A percentile compares a stretch with the other conserved stretches of the same genome.
phyloP scores from a whole-genome alignment of 2,329 filamentous ascomycete genomes.

The Aspergillus fumigatus region DNA sequence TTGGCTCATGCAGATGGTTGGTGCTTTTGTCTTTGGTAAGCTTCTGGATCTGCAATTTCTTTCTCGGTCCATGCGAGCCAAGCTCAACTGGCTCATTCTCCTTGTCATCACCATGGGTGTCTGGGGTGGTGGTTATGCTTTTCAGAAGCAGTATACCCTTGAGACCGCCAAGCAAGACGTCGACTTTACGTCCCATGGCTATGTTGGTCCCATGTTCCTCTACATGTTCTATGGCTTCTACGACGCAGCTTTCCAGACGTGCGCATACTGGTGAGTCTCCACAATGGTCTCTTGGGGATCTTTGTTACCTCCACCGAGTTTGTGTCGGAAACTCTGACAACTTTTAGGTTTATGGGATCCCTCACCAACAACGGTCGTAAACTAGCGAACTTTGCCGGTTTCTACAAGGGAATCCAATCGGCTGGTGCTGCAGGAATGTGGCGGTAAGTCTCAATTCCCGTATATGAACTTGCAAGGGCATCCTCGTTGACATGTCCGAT shows the following conservation, averaged over 20 bases:
- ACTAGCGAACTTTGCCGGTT: conserved; percentile 85
- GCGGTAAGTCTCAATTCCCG: conserved; percentile 29
- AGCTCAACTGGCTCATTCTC: conserved; percentile 57
- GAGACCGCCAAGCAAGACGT: conserved; percentile 29
- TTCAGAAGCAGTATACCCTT: conserved; percentile 60
- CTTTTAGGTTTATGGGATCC: conserved; percentile 75
- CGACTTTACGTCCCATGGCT: conserved; percentile 66
- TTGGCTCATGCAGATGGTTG: conserved; percentile 73
- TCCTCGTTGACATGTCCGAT: conserved; percentile 28
- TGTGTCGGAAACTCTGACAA: neutral
- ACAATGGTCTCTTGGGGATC: neutral
- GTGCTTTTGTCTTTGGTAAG: conserved; percentile 68
- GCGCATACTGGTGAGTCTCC: conserved; percentile 69
- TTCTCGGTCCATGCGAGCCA: conserved; percentile 64
- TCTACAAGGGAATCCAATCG: conserved; percentile 89
- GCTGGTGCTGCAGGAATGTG: conserved; percentile 65
- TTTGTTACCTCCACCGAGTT: neutral
- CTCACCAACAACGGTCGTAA: conserved; percentile 90
- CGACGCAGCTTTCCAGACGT: conserved; percentile 86
- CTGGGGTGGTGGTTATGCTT: conserved; percentile 80
- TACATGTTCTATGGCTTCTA: conserved; percentile 90
- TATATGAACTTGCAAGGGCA: conserved; percentile 1
- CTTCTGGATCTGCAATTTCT: conserved; percentile 59
- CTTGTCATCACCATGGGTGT: conserved; percentile 68
- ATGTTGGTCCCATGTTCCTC: conserved; percentile 76